Conservation (phyloP, 169 alveolate genomes). For the Cryptosporidium xiaoi region DNA sequence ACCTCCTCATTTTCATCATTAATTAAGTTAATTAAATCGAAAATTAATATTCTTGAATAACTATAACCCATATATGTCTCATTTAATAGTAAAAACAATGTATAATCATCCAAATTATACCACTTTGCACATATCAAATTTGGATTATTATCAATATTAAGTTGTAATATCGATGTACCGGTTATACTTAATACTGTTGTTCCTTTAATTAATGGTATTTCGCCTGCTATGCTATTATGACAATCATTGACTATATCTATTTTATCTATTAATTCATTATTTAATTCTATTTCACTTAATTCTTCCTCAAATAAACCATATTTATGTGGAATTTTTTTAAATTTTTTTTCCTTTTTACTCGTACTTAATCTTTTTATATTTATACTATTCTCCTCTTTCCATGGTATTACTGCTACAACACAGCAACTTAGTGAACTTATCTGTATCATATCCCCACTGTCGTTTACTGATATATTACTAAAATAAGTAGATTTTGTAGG, state of each 20-base stretch:
- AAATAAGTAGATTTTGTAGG: constrained; percentile 29
- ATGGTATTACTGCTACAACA: constrained; percentile 46
- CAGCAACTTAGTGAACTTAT: constrained; percentile 49
- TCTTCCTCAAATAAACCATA: constrained; percentile 65
- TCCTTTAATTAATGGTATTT: constrained; percentile 33
- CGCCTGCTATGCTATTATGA: neutral
- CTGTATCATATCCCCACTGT: constrained; percentile 26
- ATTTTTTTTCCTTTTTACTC: neutral
- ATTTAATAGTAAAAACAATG: constrained; percentile 2
- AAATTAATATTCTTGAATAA: neutral
- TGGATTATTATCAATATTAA: neutral
- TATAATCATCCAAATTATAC: constrained; percentile 34
- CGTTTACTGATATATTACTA: constrained; percentile 20
- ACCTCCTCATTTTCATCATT: neutral
- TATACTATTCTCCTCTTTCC: neutral
- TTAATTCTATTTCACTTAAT: neutral
- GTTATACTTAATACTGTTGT: neutral
- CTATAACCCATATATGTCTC: neutral
- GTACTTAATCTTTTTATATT: neutral
- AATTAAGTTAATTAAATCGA: constrained; percentile 8
- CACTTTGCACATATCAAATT: constrained; percentile 14
- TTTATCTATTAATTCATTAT: neutral
- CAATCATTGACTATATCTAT: neutral
- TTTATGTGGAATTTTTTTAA: constrained; percentile 2
- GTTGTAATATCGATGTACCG: neutral